Conservation (phyloP, 2,329 filamentous ascomycete genomes). For the Talaromyces islandicus region DNA sequence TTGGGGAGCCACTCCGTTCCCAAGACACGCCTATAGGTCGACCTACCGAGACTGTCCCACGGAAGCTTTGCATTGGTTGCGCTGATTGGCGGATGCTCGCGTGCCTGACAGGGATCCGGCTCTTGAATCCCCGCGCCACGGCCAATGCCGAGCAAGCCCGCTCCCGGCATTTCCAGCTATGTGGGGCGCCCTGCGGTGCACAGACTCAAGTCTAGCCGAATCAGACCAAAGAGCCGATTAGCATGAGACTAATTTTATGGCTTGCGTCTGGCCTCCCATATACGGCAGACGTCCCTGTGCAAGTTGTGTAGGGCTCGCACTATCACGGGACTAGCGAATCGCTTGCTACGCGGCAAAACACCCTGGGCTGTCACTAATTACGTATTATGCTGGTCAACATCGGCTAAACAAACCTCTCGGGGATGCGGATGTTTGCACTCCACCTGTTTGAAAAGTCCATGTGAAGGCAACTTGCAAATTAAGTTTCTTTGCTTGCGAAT, state of each 20-base stretch:
- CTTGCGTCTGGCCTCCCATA: neutral
- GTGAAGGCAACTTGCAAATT: neutral
- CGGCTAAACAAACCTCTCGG: neutral
- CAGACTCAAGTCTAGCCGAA: neutral
- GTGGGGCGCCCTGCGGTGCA: neutral
- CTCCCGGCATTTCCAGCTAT: neutral
- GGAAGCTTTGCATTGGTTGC: no score
- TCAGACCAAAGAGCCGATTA: neutral
- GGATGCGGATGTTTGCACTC: neutral
- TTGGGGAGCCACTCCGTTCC: neutral
- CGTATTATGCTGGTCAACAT: neutral
- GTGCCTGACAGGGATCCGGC: neutral
- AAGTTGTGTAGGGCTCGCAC: neutral
- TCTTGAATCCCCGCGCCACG: neutral
- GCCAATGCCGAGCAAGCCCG: neutral
- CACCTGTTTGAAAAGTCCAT: neutral
- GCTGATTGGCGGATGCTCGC: neutral
- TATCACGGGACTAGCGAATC: neutral
- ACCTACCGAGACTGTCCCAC: neutral
- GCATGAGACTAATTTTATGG: neutral
- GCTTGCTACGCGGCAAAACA: neutral
- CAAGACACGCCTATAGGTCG: neutral
- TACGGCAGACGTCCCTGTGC: neutral
- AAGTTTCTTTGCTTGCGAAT: neutral
- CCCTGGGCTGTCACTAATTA: neutral